A percentile compares a stretch with the other conserved stretches of the same genome.
Conservation (phyloP, 192 early-diverging fungal genomes). For the Geranomyces variabilis region DNA sequence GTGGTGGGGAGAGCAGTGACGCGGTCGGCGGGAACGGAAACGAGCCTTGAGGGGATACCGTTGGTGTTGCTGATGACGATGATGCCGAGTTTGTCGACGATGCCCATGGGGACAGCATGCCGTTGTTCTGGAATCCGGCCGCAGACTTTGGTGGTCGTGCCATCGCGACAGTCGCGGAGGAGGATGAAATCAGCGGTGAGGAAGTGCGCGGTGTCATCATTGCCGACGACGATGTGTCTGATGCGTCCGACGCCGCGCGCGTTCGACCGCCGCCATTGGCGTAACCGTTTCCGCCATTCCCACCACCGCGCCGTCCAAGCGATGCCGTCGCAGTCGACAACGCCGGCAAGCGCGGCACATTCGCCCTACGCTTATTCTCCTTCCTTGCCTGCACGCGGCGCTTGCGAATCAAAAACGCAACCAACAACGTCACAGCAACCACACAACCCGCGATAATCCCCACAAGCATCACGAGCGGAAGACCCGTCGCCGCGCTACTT, state of each 20-base stretch:
- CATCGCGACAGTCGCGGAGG: no score
- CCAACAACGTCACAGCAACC: neutral
- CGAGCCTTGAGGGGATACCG: neutral
- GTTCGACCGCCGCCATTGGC: no score
- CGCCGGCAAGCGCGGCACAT: neutral
- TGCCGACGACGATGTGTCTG: neutral
- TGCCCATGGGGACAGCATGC: neutral
- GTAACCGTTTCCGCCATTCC: no score
- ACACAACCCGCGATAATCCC: neutral
- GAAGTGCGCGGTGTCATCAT: neutral
- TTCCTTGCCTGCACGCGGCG: neutral
- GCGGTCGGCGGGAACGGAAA: neutral
- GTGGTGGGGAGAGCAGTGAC: neutral
- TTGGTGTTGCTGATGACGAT: neutral
- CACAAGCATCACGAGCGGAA: neutral
- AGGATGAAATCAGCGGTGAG: conserved; percentile 6
- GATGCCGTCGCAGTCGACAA: neutral
- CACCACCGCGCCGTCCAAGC: no score
- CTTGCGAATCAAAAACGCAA: neutral
- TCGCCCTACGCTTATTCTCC: neutral
- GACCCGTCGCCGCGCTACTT: neutral
- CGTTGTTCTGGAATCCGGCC: neutral
- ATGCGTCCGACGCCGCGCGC: no score
- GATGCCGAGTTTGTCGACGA: neutral
- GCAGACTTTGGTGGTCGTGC: no score